Conservation (phyloP, 495 filamentous ascomycete genomes). For the Penicillium robsamsonii region DNA sequence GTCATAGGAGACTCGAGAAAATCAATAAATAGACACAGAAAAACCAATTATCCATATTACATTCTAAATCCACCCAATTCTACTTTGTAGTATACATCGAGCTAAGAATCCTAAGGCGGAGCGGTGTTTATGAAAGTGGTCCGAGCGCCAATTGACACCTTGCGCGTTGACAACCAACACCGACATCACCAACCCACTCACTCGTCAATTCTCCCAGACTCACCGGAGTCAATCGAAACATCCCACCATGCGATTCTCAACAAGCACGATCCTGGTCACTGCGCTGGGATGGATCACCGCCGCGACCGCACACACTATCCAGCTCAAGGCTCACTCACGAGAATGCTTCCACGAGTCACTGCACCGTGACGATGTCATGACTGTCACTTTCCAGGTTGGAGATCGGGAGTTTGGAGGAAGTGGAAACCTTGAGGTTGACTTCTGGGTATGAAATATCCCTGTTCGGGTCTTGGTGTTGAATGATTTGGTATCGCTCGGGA, state of each 20-base stretch:
- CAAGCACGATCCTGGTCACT: slow-evolving; percentile 56
- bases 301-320: slow-evolving; percentile 85
- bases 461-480: background rate
- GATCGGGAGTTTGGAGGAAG: slow-evolving; percentile 93
- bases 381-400: slow-evolving; percentile 96
- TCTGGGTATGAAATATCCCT: slow-evolving; percentile 70
- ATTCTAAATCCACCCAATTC: background rate
- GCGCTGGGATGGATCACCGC: slow-evolving; percentile 62
- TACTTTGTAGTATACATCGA: background rate
- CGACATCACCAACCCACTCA: slow-evolving; percentile 13
- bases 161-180: slow-evolving; percentile 31
- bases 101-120: slow-evolving; percentile 7
- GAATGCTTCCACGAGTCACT: slow-evolving; percentile 97
- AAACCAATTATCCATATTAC: background rate
- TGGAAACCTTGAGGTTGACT: slow-evolving; percentile 94
- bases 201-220: slow-evolving; percentile 11
- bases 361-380: slow-evolving; percentile 95
- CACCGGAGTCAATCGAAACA: slow-evolving; percentile 4
- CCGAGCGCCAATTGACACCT: slow-evolving; percentile 48
- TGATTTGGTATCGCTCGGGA: background rate
- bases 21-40: background rate
- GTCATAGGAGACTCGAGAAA: background rate
- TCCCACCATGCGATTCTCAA: slow-evolving; percentile 54
- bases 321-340: slow-evolving; percentile 81
- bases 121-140: slow-evolving; percentile 33